Base-by-base conservation (phyloP, 306 rosid genomes). In the Aeschynomene evenia region DNA sequence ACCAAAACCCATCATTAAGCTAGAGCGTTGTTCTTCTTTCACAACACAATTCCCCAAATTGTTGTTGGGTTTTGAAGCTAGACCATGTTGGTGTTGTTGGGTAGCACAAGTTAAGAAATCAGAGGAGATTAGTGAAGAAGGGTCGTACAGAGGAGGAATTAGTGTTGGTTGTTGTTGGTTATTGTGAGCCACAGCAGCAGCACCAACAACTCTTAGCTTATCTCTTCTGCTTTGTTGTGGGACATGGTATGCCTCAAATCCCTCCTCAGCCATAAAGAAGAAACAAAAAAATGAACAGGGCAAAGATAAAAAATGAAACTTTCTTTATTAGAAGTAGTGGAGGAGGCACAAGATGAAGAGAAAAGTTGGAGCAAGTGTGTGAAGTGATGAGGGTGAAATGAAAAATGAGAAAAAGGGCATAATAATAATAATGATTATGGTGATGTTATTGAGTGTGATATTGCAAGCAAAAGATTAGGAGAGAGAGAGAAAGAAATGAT, bases 201-300 rank as follows among this genome's bases (percentile, higher is more conserved):
- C 63, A 4, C 49, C 61, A 13, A 81, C 76, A 3, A 89, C 87
- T 43, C 97, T 79, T 16, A 91, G 96, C 84, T 91, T 91, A 60
- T 89, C 96, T 70, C 97, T 82, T 70, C 97, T 79, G 71, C 97
- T 91, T 70, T 91, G 97, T 57, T 89, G 97, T 3, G 97, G 97
- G n/a, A 87, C 94, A 80, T 91, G 97, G 79, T 80, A 89, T 28
- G 83, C 76, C 80, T 91, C 96, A 63, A 81, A 92, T 66, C 92
- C 85, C 86, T 92, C 85, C 85, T 92, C 98, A 54, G 87, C 96
- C 97, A 91, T 91, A 74, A 64, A 58, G 13, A 42, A 24, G 24
- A 11, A 29, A 9, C 9, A 1, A 6, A 64, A 2, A 33, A 43
- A 16, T n/a, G n/a, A n/a, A n/a, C n/a, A 33, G 2, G 16, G 20